phyloP scores from a whole-genome alignment of 805 yeast species.

The Cyberlindnera japonica region DNA sequence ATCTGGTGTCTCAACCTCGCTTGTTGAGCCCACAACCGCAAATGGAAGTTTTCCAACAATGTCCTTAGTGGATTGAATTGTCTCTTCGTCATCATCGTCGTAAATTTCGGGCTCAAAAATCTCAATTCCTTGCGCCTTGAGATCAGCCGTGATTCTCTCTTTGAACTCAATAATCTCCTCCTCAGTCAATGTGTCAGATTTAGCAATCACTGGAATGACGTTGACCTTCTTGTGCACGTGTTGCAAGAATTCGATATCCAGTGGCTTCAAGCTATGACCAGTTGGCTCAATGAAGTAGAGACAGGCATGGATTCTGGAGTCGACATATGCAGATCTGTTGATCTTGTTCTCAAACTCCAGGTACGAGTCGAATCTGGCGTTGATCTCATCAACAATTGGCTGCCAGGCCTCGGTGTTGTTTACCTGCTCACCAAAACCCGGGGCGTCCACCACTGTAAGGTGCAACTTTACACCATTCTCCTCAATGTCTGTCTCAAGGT shows the following conservation, averaged over 20 bases:
- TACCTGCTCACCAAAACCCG: constrained; percentile 91
- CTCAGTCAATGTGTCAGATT: constrained; percentile 88
- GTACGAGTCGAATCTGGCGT: constrained; percentile 78
- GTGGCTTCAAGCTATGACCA: constrained; percentile 85
- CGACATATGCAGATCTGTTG: constrained; percentile 65
- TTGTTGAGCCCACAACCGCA: constrained; percentile 90
- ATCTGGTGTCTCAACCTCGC: constrained; percentile 60
- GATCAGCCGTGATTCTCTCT: constrained; percentile 71
- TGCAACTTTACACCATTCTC: constrained; percentile 90
- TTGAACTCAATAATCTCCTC: constrained; percentile 80
- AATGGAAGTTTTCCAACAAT: constrained; percentile 77
- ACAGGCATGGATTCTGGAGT: constrained; percentile 89
- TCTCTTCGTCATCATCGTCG: constrained; percentile 84
- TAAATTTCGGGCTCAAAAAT: constrained; percentile 74
- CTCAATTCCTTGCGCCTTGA: constrained; percentile 67
- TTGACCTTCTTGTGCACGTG: constrained; percentile 87
- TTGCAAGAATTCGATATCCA: constrained; percentile 86
- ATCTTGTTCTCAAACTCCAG: constrained; percentile 87
- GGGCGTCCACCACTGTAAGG: constrained; percentile 81
- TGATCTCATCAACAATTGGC: constrained; percentile 88
- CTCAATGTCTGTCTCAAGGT: constrained; percentile 69
- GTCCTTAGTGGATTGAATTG: constrained; percentile 58
- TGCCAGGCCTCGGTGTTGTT: constrained; percentile 80
- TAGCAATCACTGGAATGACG: constrained; percentile 91
- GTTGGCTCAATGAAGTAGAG: constrained; percentile 95